These are phyloP conservation scores for Trametes sp. DNA, from an alignment of 1,284 basidiomycete species.

Conservation along the genomic window DNA sequence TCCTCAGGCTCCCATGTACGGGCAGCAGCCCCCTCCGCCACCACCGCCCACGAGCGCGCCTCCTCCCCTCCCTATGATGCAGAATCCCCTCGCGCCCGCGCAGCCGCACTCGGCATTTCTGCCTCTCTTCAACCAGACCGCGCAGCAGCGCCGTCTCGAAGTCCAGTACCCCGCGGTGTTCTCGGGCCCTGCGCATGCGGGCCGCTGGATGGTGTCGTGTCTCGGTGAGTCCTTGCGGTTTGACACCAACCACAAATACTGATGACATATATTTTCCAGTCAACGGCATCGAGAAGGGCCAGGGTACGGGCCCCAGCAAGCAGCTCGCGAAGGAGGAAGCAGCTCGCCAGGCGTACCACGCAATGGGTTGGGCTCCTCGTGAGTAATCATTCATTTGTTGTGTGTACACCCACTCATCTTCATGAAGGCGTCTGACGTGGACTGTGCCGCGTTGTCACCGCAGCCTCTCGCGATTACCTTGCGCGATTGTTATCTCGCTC, in stretches of 20 bases:
- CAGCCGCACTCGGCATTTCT: constrained; percentile 67
- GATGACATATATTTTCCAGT: constrained; percentile 48
- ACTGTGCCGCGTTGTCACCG: not conserved
- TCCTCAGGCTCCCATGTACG: constrained; percentile 15
- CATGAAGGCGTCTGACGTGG: not conserved
- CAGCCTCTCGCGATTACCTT: not conserved
- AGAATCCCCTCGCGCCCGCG: constrained; percentile 64
- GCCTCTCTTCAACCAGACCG: constrained; percentile 76
- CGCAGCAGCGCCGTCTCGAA: constrained; percentile 64
- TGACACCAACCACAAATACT: not conserved
- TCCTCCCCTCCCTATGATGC: constrained; percentile 39
- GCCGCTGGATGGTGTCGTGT: constrained; percentile 70
- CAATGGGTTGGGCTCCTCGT: constrained; percentile 70
- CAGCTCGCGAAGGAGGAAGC: constrained; percentile 80
- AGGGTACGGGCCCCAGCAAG: constrained; percentile 67
- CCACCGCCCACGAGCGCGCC: constrained; percentile 43
- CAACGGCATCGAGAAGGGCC: constrained; percentile 70
- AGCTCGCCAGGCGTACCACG: constrained; percentile 69
- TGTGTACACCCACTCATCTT: not conserved
- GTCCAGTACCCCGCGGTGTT: constrained; percentile 67
- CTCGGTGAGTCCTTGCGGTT: constrained; percentile 39
- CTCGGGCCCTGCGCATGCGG: constrained; percentile 68
- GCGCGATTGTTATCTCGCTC: constrained; percentile 18
- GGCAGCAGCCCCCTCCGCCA: constrained; percentile 23
- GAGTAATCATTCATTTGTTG: constrained; percentile 10